These are phyloP conservation scores for Nitzschia inconspicua DNA, from an alignment of 108 stramenopile species.

Conservation along the genomic window DNA sequence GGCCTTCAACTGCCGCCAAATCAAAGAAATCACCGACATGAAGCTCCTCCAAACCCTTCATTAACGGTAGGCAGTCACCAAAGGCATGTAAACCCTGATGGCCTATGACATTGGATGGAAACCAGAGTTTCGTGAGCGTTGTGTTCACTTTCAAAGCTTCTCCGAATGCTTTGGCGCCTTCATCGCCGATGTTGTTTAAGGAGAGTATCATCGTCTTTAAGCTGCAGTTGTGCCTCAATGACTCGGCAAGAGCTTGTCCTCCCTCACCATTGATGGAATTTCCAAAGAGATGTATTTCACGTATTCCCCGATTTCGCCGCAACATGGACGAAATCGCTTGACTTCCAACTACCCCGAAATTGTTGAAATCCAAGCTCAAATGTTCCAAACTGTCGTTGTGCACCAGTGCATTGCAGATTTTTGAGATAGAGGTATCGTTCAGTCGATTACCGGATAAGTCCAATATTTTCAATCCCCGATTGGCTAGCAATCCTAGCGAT, in stretches of 20 bases:
- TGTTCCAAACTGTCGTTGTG: constrained; percentile 10
- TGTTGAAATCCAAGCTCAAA: constrained; percentile 37
- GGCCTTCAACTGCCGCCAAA: constrained; percentile 10
- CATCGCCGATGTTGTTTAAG: constrained; percentile 35
- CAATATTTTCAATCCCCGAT: constrained; percentile 10
- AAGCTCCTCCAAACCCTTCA: constrained; percentile 30
- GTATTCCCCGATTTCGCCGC: neutral
- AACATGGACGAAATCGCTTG: constrained; percentile 18
- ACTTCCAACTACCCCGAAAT: constrained; percentile 14
- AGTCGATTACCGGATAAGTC: constrained; percentile 22
- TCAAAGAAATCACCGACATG: constrained; percentile 30
- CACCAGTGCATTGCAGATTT: constrained; percentile 6
- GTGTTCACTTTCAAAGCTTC: constrained; percentile 28
- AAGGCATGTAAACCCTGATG: constrained; percentile 13
- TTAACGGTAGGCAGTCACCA: constrained; percentile 20
- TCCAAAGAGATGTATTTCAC: constrained; percentile 36
- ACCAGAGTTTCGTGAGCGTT: constrained; percentile 22
- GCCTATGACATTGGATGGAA: constrained; percentile 33
- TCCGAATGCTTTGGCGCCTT: constrained; percentile 27
- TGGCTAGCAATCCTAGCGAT: constrained; percentile 16
- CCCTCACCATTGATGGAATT: constrained; percentile 25
- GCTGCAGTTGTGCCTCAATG: constrained; percentile 18
- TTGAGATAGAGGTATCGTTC: constrained; percentile 7
- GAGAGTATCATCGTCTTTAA: constrained; percentile 24
- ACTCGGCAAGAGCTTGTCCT: constrained; percentile 18